phyloP scores from a whole-genome alignment of 2,329 filamentous ascomycete species.

The Botryotinia convoluta region DNA sequence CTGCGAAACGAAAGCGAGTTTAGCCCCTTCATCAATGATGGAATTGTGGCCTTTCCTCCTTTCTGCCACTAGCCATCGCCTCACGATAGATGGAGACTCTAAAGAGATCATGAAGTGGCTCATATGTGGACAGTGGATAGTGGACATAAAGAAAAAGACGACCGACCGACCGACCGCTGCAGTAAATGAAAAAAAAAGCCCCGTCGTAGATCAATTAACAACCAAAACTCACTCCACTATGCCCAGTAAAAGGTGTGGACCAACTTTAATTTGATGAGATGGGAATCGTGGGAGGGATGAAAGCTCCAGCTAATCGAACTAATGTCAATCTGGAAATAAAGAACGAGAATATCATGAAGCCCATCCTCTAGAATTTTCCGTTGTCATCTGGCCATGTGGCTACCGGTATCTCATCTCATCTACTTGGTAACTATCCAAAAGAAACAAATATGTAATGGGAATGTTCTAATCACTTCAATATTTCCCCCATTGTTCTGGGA shows the following conservation, averaged over 20 bases:
- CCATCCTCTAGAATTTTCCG: slow-evolving; percentile 1
- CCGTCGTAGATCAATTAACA: slow-evolving; percentile 2
- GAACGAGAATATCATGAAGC: slow-evolving; percentile 8
- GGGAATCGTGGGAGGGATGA: background rate
- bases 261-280: slow-evolving; percentile 19
- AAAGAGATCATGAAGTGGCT: background rate
- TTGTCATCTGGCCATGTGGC: slow-evolving; percentile 7
- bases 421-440: background rate
- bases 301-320: background rate
- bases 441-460: background rate
- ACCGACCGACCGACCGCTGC: background rate
- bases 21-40: slow-evolving; percentile 14
- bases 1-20: slow-evolving; percentile 15
- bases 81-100: background rate
- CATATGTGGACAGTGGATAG: background rate
- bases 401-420: slow-evolving; percentile 2
- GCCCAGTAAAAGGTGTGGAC: background rate
- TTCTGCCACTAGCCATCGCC: background rate
- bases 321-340: slow-evolving; percentile 9
- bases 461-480: background rate
- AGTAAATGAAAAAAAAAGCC: background rate
- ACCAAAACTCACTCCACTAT: background rate
- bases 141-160: background rate
- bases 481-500: background rate
- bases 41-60: slow-evolving; percentile 1